These are phyloP conservation scores for Kwoniella europaea DNA, from an alignment of 768 basidiomycete species.

Conservation along the genomic window DNA sequence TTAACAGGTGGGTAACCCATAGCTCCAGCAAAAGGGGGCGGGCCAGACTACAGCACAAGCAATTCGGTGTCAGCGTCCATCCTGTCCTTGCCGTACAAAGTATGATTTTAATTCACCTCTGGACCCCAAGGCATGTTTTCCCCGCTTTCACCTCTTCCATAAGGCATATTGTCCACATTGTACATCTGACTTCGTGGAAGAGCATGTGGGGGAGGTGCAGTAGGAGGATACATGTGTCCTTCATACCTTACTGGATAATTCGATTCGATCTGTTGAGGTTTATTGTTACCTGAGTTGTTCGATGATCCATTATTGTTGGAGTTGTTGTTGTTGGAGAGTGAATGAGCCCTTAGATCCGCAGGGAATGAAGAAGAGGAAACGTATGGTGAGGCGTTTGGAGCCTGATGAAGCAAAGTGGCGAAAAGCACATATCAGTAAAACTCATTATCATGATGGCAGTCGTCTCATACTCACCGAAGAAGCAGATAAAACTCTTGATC, in stretches of 20 bases:
- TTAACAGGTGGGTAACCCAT: constrained; percentile 28
- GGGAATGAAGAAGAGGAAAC: constrained; percentile 30
- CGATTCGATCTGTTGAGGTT: constrained; percentile 19
- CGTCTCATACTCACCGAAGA: constrained; percentile 33
- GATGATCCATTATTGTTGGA: constrained; percentile 5
- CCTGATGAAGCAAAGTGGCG: constrained; percentile 18
- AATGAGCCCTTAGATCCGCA: constrained; percentile 30
- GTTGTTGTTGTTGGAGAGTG: constrained; percentile 25
- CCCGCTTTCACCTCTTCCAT: constrained; percentile 20
- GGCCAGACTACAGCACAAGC: constrained; percentile 20
- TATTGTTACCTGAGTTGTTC: neutral
- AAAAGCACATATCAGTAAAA: neutral
- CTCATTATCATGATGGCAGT: neutral
- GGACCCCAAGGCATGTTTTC: constrained; percentile 34
- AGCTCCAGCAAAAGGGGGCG: constrained; percentile 30
- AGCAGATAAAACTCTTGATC: constrained; percentile 37
- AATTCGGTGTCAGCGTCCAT: neutral
- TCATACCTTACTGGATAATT: constrained; percentile 32
- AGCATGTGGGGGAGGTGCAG: constrained; percentile 33
- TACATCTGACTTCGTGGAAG: constrained; percentile 31
- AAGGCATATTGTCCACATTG: constrained; percentile 24
- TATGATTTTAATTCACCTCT: constrained; percentile 20
- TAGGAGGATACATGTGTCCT: constrained; percentile 33
- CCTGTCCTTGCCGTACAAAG: neutral
- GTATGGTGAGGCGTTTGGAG: constrained; percentile 45